Base-by-base conservation (phyloP, 2,329 filamentous ascomycete species). In the Trichoderma sp. region DNA sequence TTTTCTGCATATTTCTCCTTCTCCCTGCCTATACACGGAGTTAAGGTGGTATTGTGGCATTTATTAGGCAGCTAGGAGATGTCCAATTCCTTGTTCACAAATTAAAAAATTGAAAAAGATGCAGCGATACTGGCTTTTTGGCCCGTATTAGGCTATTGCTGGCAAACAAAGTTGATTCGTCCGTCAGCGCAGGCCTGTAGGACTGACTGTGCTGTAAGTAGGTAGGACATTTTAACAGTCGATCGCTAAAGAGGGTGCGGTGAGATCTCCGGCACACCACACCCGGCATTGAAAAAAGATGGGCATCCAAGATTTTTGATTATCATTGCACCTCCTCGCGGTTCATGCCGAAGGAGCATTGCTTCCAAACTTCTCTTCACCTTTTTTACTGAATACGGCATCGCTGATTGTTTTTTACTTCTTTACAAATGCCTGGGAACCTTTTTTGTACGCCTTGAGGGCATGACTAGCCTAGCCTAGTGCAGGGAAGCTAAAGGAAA, bases 111-210 rank as follows among this genome's bases (percentile, higher is more conserved):
- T 1, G 11, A 13, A 63, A 49, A 24, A 29, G 58, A 8, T 47
- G 58, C 24, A 27, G n/a, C 7, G n/a, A 31, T 31, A 31, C 27
- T 61, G 29, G 14, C 19, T 61, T 61, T 49, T 49, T 8, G 43
- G 59, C 43, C 59, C 27, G 19, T n/a, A 56, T 33, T 16, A 31
- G 56, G 55, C 27, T 47, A 14, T 10, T 61, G 47, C 65, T 68
- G 65, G 57, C 57, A 33, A 3, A 14, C 31, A 4, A 5, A 33
- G 35, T 19, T 68, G 65, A 68, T 68, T 68, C 65, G 65, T 47
- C 65, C 65, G 65, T 47, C 65, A 53, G 65, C 65, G 55, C 14
- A 19, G 19, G 40, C 40, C 40, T 35, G 40, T n/a, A 43, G 40
- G 40, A 40, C 35, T 31, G 27, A 27, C 27, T 14, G 24, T 49